Conservation (phyloP, 257 asterid species). For the Craterostigma plantagineum region DNA sequence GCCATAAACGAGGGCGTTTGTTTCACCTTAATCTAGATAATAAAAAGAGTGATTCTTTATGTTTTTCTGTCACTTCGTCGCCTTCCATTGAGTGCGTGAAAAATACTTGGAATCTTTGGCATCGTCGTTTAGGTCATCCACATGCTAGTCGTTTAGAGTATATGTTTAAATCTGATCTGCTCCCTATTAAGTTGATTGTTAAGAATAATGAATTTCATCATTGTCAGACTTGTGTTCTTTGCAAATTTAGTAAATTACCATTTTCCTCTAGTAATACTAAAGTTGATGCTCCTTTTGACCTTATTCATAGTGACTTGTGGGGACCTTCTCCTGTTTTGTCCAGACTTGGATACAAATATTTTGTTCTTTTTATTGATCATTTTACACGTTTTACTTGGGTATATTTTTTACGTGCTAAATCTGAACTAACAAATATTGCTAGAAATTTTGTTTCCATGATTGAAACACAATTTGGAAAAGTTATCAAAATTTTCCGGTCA, state of each 20-base stretch:
- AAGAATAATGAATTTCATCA: background rate
- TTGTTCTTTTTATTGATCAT: slow-evolving; percentile 6
- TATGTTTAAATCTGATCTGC: too few species aligned
- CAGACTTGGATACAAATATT: slow-evolving; percentile 7
- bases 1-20: too few species aligned
- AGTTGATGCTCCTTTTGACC: slow-evolving; percentile 8
- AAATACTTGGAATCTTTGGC: too few species aligned
- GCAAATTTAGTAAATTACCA: slow-evolving; percentile 8
- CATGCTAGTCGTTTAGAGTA: too few species aligned
- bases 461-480: too few species aligned
- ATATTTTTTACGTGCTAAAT: background rate
- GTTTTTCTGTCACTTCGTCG: too few species aligned
- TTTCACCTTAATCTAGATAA: too few species aligned
- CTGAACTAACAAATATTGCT: slow-evolving; percentile 1
- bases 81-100: too few species aligned
- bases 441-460: background rate
- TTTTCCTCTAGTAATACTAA: slow-evolving; percentile 4
- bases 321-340: slow-evolving; percentile 1
- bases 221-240: slow-evolving; percentile 7
- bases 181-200: background rate
- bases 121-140: too few species aligned
- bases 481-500: too few species aligned
- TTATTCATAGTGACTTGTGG: slow-evolving; percentile 10
- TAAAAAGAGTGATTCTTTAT: too few species aligned
- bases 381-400: slow-evolving; percentile 1